These are phyloP conservation scores for Aphanomyces stellatus DNA, from an alignment of 352 stramenopile genomes.

Conservation along the genomic window DNA sequence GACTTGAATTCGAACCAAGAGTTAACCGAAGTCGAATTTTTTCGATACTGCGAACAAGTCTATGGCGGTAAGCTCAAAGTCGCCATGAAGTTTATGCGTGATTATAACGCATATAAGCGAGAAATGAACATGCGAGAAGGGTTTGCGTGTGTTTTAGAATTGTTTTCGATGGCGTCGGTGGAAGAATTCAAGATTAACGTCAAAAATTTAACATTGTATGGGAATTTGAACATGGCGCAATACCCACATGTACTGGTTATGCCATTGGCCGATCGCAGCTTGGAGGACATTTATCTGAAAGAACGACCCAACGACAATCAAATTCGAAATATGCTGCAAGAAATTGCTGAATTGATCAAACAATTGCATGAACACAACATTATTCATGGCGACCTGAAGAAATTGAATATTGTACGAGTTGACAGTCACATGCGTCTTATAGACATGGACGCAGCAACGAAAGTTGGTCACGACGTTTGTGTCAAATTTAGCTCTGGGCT, in stretches of 20 bases:
- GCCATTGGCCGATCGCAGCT: not conserved
- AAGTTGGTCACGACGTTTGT: not conserved
- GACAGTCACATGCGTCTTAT: constrained; percentile 17
- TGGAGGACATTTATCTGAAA: not conserved
- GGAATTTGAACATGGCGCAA: not conserved
- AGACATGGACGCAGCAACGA: constrained; percentile 18
- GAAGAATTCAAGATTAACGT: not conserved
- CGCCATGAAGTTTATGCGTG: not conserved
- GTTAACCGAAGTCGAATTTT: not conserved
- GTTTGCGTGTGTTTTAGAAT: not conserved
- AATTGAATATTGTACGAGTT: constrained; percentile 22
- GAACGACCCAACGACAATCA: not conserved
- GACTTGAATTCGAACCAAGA: not conserved
- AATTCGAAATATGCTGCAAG: not conserved
- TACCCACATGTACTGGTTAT: not conserved
- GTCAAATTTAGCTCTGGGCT: constrained; percentile 21
- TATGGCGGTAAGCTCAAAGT: constrained; percentile 1
- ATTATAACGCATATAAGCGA: not conserved
- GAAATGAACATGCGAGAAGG: not conserved
- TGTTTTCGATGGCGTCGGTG: not conserved
- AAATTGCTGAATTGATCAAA: not conserved
- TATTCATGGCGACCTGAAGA: constrained; percentile 23
- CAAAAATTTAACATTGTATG: not conserved
- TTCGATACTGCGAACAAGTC: not conserved
- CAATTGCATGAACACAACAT: not conserved